These are phyloP conservation scores for Claviceps capensis DNA, from an alignment of 2,329 filamentous ascomycete genomes.

Conservation along the genomic window DNA sequence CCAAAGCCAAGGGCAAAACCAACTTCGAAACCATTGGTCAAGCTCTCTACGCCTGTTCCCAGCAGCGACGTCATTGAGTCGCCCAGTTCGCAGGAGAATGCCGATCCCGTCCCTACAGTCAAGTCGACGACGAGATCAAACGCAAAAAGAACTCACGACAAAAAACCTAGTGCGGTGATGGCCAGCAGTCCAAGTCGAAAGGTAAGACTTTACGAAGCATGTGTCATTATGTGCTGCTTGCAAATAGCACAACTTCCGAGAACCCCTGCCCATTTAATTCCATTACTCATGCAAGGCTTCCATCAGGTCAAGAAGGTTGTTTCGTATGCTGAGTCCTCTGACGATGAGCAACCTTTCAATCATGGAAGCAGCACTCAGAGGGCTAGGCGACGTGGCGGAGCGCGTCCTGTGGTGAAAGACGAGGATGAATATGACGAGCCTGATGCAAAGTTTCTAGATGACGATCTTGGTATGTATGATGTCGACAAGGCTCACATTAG, in stretches of 20 bases:
- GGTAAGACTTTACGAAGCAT: slow-evolving; percentile 30
- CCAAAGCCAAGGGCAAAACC: slow-evolving; percentile 23
- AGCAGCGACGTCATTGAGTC: slow-evolving; percentile 65
- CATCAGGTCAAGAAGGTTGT: slow-evolving; percentile 41
- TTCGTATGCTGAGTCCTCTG: slow-evolving; percentile 77
- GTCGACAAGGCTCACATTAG: no score
- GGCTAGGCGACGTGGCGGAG: slow-evolving; percentile 25
- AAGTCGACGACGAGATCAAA: slow-evolving; percentile 28
- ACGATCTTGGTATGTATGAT: slow-evolving; percentile 22
- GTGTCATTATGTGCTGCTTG: no score
- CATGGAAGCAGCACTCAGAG: slow-evolving; percentile 25
- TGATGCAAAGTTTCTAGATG: slow-evolving; percentile 37
- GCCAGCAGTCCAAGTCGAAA: slow-evolving; percentile 68
- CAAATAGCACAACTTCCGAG: no score
- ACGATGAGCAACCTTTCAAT: slow-evolving; percentile 59
- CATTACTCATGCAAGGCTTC: background rate
- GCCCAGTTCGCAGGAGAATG: slow-evolving; percentile 56
- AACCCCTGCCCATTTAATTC: no score
- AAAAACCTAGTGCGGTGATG: slow-evolving; percentile 14
- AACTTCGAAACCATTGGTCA: slow-evolving; percentile 23
- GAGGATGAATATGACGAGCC: slow-evolving; percentile 60
- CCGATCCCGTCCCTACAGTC: slow-evolving; percentile 29
- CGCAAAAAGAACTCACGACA: slow-evolving; percentile 11
- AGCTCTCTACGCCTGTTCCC: slow-evolving; percentile 53
- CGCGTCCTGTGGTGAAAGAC: slow-evolving; percentile 48